phyloP scores from a whole-genome alignment of 2,329 filamentous ascomycete genomes.

The Anisogramma anomala region DNA sequence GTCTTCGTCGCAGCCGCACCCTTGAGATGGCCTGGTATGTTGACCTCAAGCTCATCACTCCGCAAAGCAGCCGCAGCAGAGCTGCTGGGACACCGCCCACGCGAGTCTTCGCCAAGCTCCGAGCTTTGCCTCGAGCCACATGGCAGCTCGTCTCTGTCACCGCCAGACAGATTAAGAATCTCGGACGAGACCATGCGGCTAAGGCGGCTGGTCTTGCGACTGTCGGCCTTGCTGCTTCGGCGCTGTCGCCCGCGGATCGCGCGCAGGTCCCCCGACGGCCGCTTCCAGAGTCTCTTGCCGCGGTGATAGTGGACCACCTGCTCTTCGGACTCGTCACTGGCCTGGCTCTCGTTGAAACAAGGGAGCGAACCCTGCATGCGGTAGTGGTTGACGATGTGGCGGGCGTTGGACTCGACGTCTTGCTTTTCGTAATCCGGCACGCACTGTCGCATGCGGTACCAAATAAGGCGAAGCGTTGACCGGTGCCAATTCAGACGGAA shows the following conservation, averaged over 20 bases:
- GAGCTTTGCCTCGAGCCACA: background rate
- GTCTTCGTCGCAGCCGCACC: slow-evolving; percentile 4
- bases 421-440: slow-evolving; percentile 24
- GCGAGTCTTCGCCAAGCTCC: background rate
- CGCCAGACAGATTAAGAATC: slow-evolving; percentile 2
- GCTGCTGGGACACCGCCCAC: background rate
- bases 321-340: slow-evolving; percentile 8
- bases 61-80: background rate
- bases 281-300: slow-evolving; percentile 9
- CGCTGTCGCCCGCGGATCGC: slow-evolving; percentile 9
- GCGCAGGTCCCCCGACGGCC: slow-evolving; percentile 2
- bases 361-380: background rate
- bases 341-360: slow-evolving; percentile 1
- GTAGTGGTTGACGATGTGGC: slow-evolving; percentile 21
- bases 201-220: slow-evolving; percentile 3
- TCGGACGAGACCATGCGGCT: slow-evolving; percentile 7
- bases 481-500: slow-evolving; percentile 30
- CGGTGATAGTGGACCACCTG: slow-evolving; percentile 1
- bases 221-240: slow-evolving; percentile 7
- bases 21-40: slow-evolving; percentile 8
- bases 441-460: slow-evolving; percentile 27
- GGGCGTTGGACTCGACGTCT: slow-evolving; percentile 25
- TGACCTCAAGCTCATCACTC: background rate
- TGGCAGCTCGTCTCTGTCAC: no score
- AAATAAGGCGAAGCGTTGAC: slow-evolving; percentile 27